These are phyloP conservation scores for Alliaria petiolata DNA, from an alignment of 345 rosid species.

Conservation along the genomic window DNA sequence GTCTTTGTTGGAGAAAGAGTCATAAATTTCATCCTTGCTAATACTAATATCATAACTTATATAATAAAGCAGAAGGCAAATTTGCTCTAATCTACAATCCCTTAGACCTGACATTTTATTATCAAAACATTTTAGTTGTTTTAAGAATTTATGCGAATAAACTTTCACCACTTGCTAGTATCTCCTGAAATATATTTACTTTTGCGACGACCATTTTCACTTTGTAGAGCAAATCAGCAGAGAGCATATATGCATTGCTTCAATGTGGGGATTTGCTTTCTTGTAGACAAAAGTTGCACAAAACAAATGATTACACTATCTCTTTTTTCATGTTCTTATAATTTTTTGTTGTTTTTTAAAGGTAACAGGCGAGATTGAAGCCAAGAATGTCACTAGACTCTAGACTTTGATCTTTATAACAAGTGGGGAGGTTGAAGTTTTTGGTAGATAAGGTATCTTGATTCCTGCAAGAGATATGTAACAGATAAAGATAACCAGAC, in stretches of 20 bases:
- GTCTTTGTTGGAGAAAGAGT: neutral
- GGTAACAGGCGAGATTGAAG: neutral
- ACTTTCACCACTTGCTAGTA: neutral
- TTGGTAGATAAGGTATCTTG: conserved; percentile 22
- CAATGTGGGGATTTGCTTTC: conserved; percentile 37
- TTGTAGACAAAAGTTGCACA: conserved; percentile 4
- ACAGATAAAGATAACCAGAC: too few relatives aligned
- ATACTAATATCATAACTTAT: neutral
- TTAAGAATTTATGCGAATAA: neutral
- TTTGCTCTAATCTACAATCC: neutral
- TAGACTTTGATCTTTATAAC: conserved; percentile 11
- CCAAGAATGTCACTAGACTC: conserved; percentile 29
- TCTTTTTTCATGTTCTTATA: neutral
- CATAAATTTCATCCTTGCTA: neutral
- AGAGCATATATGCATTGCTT: conserved; percentile 62
- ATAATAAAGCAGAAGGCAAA: neutral
- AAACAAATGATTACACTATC: conserved; percentile 7
- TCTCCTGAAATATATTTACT: neutral
- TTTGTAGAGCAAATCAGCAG: conserved; percentile 10
- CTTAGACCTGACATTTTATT: neutral
- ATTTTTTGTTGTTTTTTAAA: neutral
- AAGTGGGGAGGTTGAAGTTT: conserved; percentile 27
- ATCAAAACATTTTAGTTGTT: neutral
- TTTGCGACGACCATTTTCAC: conserved; percentile 6
- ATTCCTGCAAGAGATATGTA: too few relatives aligned